Conservation (phyloP, 306 rosid genomes). For the Cicer cuneatum region DNA sequence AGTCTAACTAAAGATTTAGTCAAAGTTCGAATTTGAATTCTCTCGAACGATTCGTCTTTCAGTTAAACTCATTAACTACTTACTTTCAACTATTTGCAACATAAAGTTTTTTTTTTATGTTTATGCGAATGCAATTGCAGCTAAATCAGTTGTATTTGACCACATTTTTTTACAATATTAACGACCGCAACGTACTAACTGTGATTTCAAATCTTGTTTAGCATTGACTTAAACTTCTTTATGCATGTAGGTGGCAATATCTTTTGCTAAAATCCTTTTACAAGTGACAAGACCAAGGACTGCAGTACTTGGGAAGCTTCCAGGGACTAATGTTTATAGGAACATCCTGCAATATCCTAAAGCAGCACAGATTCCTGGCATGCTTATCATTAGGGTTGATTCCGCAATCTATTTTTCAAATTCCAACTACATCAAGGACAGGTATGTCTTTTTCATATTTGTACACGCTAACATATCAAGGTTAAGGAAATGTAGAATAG, state of each 20-base stretch:
- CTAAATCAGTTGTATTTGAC: not conserved
- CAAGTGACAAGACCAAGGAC: constrained; percentile 89
- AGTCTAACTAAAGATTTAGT: too few species aligned
- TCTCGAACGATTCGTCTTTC: too few species aligned
- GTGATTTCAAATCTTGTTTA: not conserved
- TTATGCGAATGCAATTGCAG: not conserved
- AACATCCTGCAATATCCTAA: constrained; percentile 73
- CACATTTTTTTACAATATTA: not conserved
- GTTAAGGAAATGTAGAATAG: not conserved
- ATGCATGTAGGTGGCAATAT: constrained; percentile 62
- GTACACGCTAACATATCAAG: not conserved
- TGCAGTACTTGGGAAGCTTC: constrained; percentile 75
- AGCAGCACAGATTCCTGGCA: constrained; percentile 60
- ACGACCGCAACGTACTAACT: not conserved
- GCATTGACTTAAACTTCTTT: not conserved
- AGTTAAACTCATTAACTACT: too few species aligned
- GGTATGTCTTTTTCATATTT: constrained; percentile 49
- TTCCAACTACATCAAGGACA: constrained; percentile 80
- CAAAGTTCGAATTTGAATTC: too few species aligned
- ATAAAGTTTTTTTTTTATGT: not conserved
- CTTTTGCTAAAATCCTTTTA: constrained; percentile 71
- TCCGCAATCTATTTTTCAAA: constrained; percentile 92
- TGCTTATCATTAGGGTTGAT: constrained; percentile 77
- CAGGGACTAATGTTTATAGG: constrained; percentile 63
- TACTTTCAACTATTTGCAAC: not conserved